phyloP scores from a whole-genome alignment of 192 early-diverging fungal species.

The Anaeromyces robustus region DNA sequence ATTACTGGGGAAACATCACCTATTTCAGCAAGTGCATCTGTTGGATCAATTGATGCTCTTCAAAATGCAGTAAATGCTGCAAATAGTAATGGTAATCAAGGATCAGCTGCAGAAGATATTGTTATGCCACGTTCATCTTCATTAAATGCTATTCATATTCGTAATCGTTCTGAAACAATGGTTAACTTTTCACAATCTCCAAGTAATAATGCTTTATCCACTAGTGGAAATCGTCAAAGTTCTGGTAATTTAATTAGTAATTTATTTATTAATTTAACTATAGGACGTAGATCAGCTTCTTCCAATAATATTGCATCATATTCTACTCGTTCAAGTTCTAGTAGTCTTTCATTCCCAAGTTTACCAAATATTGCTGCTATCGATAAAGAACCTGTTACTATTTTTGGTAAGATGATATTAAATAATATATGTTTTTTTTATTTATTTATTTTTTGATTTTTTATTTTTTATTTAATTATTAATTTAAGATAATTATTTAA shows the following conservation, averaged over 20 bases:
- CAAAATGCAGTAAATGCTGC: neutral
- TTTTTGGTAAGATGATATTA: neutral
- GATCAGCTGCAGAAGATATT: neutral
- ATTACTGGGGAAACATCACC: neutral
- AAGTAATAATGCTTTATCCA: neutral
- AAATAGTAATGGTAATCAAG: neutral
- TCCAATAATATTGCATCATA: neutral
- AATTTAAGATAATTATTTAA: too few species aligned
- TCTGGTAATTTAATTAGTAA: neutral
- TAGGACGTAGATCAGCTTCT: neutral
- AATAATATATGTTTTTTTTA: too few species aligned
- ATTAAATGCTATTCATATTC: neutral
- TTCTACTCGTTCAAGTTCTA: neutral
- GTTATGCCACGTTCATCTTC: neutral
- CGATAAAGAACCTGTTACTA: neutral
- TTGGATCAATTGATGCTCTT: neutral
- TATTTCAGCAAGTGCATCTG: neutral
- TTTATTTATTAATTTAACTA: neutral
- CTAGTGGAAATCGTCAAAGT: neutral
- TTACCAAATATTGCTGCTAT: neutral
- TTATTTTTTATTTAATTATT: too few species aligned
- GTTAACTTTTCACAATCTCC: neutral
- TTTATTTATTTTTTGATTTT: too few species aligned
- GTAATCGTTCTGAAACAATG: neutral
- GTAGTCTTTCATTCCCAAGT: neutral